A percentile compares a stretch with the other conserved stretches of the same genome.
Conservation (phyloP, 2,329 filamentous ascomycete genomes). For the Clonostachys chloroleuca region DNA sequence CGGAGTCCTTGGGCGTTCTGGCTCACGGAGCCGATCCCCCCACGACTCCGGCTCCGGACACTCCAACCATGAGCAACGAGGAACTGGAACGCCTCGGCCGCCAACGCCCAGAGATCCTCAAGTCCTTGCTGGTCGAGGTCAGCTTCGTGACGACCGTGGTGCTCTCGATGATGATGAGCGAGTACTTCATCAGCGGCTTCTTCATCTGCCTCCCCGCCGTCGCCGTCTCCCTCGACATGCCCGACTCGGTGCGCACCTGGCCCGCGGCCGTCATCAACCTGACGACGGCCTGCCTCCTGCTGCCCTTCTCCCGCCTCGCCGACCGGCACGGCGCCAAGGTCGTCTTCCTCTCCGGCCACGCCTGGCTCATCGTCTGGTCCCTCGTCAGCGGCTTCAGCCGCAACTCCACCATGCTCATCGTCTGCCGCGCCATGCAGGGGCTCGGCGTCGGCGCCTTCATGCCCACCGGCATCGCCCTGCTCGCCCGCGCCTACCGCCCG, state of each 20-base stretch:
- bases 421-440: constrained; percentile 71
- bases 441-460: constrained; percentile 70
- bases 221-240: constrained; percentile 57
- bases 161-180: constrained; percentile 60
- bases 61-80: constrained; percentile 6
- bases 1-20: neutral
- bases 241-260: constrained; percentile 58
- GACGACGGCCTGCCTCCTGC: constrained; percentile 50
- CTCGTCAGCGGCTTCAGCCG: constrained; percentile 66
- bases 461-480: constrained; percentile 65
- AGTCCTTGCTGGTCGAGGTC: constrained; percentile 47
- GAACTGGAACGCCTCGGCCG: constrained; percentile 58
- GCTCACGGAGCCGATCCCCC: neutral
- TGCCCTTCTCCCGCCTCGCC: constrained; percentile 57
- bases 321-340: constrained; percentile 60
- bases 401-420: constrained; percentile 65
- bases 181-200: constrained; percentile 77
- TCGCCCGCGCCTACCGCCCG: constrained; percentile 64
- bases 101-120: constrained; percentile 53
- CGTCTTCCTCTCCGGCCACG: constrained; percentile 54
- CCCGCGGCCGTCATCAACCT: constrained; percentile 58
- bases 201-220: constrained; percentile 64
- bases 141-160: constrained; percentile 59
- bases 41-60: constrained; percentile 3
- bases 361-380: constrained; percentile 66